phyloP scores from a whole-genome alignment of 176 grass and related monocot genomes.

The Triticum aestivum region DNA sequence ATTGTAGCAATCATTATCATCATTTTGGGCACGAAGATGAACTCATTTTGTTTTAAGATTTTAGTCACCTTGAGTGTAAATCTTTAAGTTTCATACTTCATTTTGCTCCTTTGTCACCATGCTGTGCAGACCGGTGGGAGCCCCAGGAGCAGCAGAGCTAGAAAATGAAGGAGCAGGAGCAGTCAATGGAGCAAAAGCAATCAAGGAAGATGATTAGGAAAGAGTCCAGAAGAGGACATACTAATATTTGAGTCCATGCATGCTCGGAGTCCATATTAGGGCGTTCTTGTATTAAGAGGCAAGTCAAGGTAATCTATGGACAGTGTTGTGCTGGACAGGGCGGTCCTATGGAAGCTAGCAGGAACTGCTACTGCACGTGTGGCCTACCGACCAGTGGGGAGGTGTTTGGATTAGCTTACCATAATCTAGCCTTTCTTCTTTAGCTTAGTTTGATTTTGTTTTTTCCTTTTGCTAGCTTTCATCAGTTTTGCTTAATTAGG shows the following conservation, averaged over 20 bases:
- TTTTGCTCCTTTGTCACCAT: neutral
- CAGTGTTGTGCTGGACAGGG: neutral
- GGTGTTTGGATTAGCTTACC: neutral
- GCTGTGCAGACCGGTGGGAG: neutral
- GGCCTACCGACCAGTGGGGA: neutral
- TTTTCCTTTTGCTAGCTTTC: neutral
- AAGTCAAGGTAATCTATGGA: neutral
- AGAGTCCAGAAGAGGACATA: neutral
- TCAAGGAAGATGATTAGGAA: neutral
- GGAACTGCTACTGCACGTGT: neutral
- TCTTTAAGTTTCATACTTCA: neutral
- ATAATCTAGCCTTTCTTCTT: neutral
- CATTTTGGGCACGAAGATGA: neutral
- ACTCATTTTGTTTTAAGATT: neutral
- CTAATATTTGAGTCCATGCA: conserved; percentile 5
- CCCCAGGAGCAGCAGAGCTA: conserved; percentile 1
- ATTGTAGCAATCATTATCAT: neutral
- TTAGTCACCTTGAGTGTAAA: neutral
- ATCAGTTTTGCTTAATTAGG: neutral
- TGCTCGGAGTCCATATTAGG: neutral
- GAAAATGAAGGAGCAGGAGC: conserved; percentile 13
- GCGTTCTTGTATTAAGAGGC: neutral
- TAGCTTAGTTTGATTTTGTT: neutral
- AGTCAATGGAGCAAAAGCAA: conserved; percentile 1
- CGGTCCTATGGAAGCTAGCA: neutral